A percentile compares a stretch with the other conserved stretches of the same genome.
phyloP scores from a whole-genome alignment of 1,284 basidiomycete genomes.

The Leccinum cinnamomeum region DNA sequence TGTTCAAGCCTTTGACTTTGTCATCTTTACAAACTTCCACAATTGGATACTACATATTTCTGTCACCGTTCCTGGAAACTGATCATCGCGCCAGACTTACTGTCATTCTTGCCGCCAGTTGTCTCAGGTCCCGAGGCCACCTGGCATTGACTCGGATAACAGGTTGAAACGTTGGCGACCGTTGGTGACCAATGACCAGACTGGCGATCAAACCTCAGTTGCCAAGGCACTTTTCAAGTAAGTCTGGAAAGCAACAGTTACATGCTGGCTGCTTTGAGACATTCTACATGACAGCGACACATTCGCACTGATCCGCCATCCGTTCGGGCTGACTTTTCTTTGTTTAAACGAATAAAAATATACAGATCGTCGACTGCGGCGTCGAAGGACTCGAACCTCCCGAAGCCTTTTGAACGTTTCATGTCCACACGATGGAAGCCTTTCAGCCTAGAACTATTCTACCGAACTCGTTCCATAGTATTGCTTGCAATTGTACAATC shows the following conservation, averaged over 20 bases:
- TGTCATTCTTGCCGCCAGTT: neutral
- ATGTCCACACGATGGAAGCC: neutral
- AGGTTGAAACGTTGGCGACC: neutral
- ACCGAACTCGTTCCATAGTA: neutral
- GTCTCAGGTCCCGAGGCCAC: neutral
- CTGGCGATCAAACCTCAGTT: neutral
- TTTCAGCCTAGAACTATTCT: neutral
- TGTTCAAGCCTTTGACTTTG: neutral
- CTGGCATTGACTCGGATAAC: neutral
- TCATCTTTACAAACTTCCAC: neutral
- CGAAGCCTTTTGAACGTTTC: neutral
- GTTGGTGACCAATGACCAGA: neutral
- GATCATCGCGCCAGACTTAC: too few species aligned
- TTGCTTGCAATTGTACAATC: neutral
- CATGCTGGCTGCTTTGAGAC: too few species aligned
- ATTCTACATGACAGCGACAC: neutral
- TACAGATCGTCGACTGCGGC: neutral
- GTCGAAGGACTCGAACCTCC: neutral
- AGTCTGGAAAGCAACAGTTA: neutral
- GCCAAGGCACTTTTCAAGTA: neutral
- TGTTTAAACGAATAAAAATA: neutral
- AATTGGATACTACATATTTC: too few species aligned
- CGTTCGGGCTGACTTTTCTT: neutral
- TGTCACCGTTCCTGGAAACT: neutral
- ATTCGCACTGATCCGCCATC: neutral